Base-by-base conservation (phyloP, 2,329 filamentous ascomycete species). In the Tolypocladium cylindrosporum region DNA sequence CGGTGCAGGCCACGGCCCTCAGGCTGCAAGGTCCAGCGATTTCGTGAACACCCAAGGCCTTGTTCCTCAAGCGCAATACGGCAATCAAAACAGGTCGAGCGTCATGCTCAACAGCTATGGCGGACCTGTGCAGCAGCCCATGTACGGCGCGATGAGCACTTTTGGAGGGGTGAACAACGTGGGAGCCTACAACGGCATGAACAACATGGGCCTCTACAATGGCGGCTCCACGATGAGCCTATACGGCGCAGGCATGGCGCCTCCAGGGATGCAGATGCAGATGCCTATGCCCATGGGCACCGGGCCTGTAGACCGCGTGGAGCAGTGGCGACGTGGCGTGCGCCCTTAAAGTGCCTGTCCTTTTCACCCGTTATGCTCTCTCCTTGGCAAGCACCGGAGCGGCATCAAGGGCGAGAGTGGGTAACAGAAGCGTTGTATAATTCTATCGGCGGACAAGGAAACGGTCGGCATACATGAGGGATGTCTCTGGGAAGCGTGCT, bases 301-400 rank as follows among this genome's bases (percentile, higher is more conserved):
- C 9, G 66, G 60, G 31, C 65, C 69, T 3, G 61, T 69, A 61
- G 73, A 74, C 54, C 68, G 71, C 41, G 73, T 76, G 8, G 74
- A 77, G 59, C 69, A 72, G 57, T 77, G 75, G 75, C 69, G 75
- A 50, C 74, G 76, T 56, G 68, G 74, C 54, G 70, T 77, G 21
- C 67, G 67, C 58, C 72, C 70, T 19, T 74, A 39, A 58, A 67
- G 53, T 24, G 6, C 3, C 21, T 21, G 13, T n/a, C 27, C 11
- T 19, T 2, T 37, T 59, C 31, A 58, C 39, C 4, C 13, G 8
- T 39, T 13, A 21, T 40, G 36, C 21, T 27, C 48, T 21, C 19
- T 21, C 31, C 16, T 37, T 37, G 24, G 45, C 16, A 6, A 6
- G 45, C 45, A 50, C 10, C 19, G 31, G 31, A 37, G 48, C 10